Percentiles rank a stretch among this genome's conserved stretches.
Conservation (phyloP, 176 grass and related monocot species). For the Thalia dealbata region DNA sequence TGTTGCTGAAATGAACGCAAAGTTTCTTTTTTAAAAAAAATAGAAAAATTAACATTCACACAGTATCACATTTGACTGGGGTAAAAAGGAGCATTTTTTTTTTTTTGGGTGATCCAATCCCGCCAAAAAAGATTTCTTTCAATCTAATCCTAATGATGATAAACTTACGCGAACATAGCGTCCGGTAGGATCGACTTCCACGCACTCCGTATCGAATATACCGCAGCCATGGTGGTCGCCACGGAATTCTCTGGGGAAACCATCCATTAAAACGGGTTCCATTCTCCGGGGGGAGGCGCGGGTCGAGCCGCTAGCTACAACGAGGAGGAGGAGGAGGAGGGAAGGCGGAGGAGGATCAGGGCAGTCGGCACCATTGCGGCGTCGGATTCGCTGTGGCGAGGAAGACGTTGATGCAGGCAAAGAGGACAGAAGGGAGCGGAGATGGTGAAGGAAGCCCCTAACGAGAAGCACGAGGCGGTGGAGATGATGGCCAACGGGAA, state of each 20-base stretch:
- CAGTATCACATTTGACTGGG: neutral
- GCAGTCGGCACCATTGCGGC: constrained; percentile 18
- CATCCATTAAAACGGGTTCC: neutral
- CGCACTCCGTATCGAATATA: constrained; percentile 29
- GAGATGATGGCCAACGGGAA: neutral
- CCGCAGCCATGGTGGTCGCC: constrained; percentile 12
- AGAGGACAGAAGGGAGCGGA: neutral
- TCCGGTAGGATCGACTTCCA: constrained; percentile 48
- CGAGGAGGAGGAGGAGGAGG: neutral
- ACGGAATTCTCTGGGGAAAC: neutral
- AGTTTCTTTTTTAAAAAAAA: neutral
- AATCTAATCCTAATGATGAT: neutral
- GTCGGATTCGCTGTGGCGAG: constrained; percentile 35
- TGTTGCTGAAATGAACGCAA: too few relatives aligned
- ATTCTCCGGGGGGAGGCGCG: neutral
- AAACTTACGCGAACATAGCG: constrained; percentile 68
- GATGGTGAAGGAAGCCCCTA: neutral
- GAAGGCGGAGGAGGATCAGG: too few relatives aligned
- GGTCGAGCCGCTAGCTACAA: neutral
- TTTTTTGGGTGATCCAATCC: neutral
- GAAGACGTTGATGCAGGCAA: neutral
- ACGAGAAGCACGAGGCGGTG: neutral
- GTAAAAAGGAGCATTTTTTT: neutral
- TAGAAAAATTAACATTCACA: neutral
- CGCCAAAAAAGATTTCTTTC: neutral